Evolutionary conservation across 495 filamentous ascomycete genomes (phyloP).

Genomic region (Corynascus novoguineensis): DNA sequence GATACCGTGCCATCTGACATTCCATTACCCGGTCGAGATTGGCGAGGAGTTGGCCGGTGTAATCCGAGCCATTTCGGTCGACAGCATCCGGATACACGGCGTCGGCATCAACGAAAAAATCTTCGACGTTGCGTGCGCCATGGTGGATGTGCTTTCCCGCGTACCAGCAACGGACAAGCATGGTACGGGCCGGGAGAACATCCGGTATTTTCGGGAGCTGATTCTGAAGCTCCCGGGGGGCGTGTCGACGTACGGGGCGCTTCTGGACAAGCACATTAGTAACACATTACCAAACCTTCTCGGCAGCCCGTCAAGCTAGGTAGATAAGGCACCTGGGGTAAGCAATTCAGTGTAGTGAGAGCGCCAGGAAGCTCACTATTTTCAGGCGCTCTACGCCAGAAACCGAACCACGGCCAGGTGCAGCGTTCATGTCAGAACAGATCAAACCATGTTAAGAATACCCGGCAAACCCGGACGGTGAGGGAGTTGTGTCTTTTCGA

Average conservation of each 20-base stretch:
- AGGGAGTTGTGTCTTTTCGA: no score
- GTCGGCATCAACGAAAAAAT: slow-evolving; percentile 56
- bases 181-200: not conserved
- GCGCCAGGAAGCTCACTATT: no score
- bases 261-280: slow-evolving; percentile 1
- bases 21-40: slow-evolving; percentile 6
- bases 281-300: not conserved
- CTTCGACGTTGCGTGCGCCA: slow-evolving; percentile 52
- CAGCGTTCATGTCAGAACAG: no score
- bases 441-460: no score
- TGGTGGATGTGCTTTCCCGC: slow-evolving; percentile 47
- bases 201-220: not conserved
- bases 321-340: not conserved
- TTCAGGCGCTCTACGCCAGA: no score
- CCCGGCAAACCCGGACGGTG: no score
- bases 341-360: no score
- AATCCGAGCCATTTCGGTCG: slow-evolving; percentile 47
- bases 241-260: not conserved
- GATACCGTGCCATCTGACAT: slow-evolving; percentile 1
- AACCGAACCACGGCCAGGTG: no score
- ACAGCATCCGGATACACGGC: slow-evolving; percentile 55
- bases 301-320: not conserved
- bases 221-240: not conserved
- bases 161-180: slow-evolving; percentile 19
- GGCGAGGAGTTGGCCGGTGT: slow-evolving; percentile 42